Base-by-base conservation (phyloP, 192 early-diverging fungal genomes). In the Entrophospora sp. region DNA sequence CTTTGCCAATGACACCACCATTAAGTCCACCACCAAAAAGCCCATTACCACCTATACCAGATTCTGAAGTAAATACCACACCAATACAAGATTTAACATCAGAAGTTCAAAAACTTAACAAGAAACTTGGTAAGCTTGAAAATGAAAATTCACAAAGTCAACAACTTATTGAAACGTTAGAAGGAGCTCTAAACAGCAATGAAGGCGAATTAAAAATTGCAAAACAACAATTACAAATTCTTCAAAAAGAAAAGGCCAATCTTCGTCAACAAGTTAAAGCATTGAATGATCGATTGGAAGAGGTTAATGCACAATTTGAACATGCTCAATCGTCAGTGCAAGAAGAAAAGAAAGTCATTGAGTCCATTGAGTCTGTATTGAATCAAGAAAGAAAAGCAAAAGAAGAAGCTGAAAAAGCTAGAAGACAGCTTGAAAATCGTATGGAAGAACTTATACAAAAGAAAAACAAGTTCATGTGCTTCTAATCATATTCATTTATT, bases 401-500 rank as follows among this genome's bases (percentile, higher is more conserved):
- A 51, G 82, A 83, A 64, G 79, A 75, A 61, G 82, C 82, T 8
- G 77, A 81, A 64, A 75, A 74, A 48, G 77, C 79, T 32, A 60
- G 72, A 46, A 55, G 66, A 16, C 73, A 77, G 18, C 58, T 83
- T 53, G 82, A 83, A 49, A 74, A 71, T 14, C 52, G 76, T 51
- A 81, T 83, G 77, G 79, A 83, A 52, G 75, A 83, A 46, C 42
- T 83, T 13, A 73, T 83, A 68, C 75, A 60, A 22, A 71, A 76
- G 53, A 81, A 75, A 71, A 81, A 65, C 66, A 83, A 83, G 59
- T 83, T 83, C 64, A 79, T 75, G 48, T 83, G 82, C 66, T 83
- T 83, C 66, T 83, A 76, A 69, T n/a, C n/a, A n/a, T n/a, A n/a
- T n/a, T n/a, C n/a, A n/a, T n/a, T n/a, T n/a, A n/a, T n/a, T n/a